Percentiles rank a stretch among this genome's conserved stretches.
These are phyloP conservation scores for Talaromyces verruculosus DNA, from an alignment of 2,329 filamentous ascomycete species.

Conservation along the genomic window DNA sequence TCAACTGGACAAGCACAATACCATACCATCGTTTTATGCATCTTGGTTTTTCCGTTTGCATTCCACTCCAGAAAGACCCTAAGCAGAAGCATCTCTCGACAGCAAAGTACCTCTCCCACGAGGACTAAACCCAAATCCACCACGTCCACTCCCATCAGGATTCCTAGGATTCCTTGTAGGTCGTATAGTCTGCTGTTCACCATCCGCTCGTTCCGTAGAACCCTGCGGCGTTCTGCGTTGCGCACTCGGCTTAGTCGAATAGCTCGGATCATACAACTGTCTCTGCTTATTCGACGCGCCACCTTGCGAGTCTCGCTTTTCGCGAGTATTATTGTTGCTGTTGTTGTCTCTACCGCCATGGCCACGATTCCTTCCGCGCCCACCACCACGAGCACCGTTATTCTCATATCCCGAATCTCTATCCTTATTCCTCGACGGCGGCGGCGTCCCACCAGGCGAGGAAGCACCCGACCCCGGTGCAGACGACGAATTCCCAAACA, in stretches of 20 bases:
- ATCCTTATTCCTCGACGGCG: conserved; percentile 49
- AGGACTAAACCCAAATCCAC: conserved; percentile 72
- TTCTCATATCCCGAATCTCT: conserved; percentile 33
- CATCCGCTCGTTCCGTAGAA: conserved; percentile 41
- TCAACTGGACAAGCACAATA: not conserved
- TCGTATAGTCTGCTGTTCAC: conserved; percentile 32
- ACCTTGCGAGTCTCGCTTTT: conserved; percentile 44
- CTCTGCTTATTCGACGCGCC: conserved; percentile 34
- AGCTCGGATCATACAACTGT: conserved; percentile 77
- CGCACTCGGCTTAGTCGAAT: conserved; percentile 62
- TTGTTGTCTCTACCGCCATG: conserved; percentile 28
- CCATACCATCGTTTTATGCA: not conserved
- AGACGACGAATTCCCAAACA: conserved; percentile 65
- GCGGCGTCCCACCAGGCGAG: conserved; percentile 60
- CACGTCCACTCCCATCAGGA: conserved; percentile 73
- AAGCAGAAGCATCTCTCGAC: not conserved
- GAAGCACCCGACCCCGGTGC: conserved; percentile 55
- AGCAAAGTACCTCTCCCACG: conserved; percentile 52
- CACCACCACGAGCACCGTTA: conserved; percentile 40
- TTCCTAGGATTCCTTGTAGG: conserved; percentile 73
- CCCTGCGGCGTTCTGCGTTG: conserved; percentile 41
- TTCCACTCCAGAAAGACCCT: not conserved
- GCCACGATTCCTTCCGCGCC: not conserved
- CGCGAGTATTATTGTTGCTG: conserved; percentile 26
- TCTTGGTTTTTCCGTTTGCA: not conserved